phyloP scores from a whole-genome alignment of 2,329 filamentous ascomycete species.

The Cryphonectria carpinicola region DNA sequence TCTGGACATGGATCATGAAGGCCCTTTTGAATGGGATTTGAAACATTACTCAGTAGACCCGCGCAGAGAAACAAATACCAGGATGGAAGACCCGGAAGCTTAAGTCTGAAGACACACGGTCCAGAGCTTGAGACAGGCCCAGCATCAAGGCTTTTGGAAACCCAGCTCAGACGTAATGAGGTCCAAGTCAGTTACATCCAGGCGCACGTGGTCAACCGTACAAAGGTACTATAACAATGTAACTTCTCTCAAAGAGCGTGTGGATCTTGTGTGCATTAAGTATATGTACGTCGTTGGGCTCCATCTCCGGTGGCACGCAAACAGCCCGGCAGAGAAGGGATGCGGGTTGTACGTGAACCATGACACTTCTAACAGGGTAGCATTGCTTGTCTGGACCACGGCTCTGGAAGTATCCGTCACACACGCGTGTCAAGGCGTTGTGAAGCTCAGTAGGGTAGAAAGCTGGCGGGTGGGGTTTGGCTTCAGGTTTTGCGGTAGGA shows the following conservation, averaged over 20 bases:
- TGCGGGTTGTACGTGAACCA: background rate
- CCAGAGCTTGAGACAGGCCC: background rate
- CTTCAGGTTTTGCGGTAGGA: background rate
- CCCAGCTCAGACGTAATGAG: background rate
- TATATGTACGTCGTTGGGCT: background rate
- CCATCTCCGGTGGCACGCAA: background rate
- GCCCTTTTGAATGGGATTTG: background rate
- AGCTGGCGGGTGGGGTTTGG: background rate
- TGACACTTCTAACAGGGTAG: background rate
- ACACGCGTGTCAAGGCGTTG: background rate
- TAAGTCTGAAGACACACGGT: background rate
- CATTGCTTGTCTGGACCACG: background rate
- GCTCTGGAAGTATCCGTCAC: background rate
- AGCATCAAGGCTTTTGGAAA: background rate
- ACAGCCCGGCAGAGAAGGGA: background rate
- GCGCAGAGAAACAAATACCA: background rate
- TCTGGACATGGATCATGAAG: background rate
- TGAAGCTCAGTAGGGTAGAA: background rate
- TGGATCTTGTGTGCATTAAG: background rate
- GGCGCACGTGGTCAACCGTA: background rate
- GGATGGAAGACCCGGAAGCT: background rate
- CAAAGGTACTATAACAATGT: background rate
- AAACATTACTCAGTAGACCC: conserved; percentile 1
- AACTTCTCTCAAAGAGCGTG: background rate
- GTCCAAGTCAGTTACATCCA: background rate